Conservation (phyloP, 441 rosid species). For the Populus hybrid region DNA sequence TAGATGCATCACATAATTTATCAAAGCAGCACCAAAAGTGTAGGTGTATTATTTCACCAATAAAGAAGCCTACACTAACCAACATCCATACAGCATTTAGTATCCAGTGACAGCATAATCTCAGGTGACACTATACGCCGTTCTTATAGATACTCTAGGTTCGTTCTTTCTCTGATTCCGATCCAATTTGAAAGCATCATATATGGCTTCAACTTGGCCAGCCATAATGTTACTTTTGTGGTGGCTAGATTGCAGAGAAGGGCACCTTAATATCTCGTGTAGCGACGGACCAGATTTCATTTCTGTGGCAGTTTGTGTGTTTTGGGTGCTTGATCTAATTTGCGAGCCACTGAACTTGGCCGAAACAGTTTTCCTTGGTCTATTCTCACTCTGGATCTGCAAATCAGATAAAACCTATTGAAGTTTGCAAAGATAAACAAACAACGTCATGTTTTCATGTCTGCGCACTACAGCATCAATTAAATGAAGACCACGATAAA, state of each 20-base stretch:
- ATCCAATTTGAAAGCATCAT: conserved; percentile 79
- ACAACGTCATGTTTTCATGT: not conserved
- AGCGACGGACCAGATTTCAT: conserved; percentile 49
- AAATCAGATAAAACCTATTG: not conserved
- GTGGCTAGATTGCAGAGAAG: conserved; percentile 29
- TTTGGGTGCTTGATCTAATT: conserved; percentile 27
- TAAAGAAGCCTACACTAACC: not conserved
- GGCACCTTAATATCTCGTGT: conserved; percentile 58
- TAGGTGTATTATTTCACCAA: not conserved
- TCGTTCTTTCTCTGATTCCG: conserved; percentile 39
- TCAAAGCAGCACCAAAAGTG: not conserved
- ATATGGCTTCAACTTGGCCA: conserved; percentile 57
- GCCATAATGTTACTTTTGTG: conserved; percentile 29
- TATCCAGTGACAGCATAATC: not conserved
- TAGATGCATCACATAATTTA: not conserved
- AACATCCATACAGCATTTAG: not conserved
- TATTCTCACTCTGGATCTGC: conserved; percentile 55
- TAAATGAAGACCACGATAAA: not conserved
- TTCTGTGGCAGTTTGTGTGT: conserved; percentile 28
- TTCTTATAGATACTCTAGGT: conserved; percentile 24
- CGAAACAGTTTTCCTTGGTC: conserved; percentile 40
- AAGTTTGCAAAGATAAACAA: not conserved
- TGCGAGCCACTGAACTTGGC: conserved; percentile 67
- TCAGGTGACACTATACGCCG: conserved; percentile 13
- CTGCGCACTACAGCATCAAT: not conserved